A percentile compares a stretch with the other conserved stretches of the same genome.
Conservation (phyloP, 1,139 yeast species). For the Geotrichum macrosporum region DNA sequence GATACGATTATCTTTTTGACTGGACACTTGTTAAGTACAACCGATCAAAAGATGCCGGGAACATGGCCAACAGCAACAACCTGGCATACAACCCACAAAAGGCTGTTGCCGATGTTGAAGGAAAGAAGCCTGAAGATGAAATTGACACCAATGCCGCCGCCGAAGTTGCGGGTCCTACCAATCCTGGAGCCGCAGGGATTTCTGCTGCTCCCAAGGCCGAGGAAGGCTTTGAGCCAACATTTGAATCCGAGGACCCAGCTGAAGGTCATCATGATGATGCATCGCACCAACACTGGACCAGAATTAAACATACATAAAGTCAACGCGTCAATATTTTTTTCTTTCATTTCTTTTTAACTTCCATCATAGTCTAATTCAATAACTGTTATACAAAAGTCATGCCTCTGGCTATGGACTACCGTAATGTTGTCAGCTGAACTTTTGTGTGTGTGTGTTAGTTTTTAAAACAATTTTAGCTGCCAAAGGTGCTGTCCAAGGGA, state of each 20-base stretch:
- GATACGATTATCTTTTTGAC: slow-evolving; percentile 92
- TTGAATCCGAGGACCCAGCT: background rate
- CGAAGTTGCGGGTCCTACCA: background rate
- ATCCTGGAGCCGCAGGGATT: background rate
- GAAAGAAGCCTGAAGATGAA: background rate
- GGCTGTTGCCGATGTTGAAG: slow-evolving; percentile 4
- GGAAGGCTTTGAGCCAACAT: background rate
- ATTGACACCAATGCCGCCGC: background rate
- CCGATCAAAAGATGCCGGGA: slow-evolving; percentile 18
- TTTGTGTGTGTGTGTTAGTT: no score
- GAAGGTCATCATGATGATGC: background rate
- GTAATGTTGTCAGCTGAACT: no score
- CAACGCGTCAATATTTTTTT: background rate
- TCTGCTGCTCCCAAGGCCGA: background rate
- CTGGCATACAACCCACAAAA: slow-evolving; percentile 8
- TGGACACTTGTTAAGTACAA: slow-evolving; percentile 91
- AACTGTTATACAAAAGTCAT: background rate
- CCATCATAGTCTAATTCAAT: background rate
- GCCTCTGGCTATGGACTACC: no score
- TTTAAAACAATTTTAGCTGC: no score
- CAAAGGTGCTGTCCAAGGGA: no score
- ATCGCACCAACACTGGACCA: background rate
- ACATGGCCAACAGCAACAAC: slow-evolving; percentile 7
- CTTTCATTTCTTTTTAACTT: background rate
- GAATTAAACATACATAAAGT: background rate